A percentile compares a stretch with the other conserved stretches of the same genome.
Evolutionary conservation across 768 basidiomycete genomes (phyloP).

Genomic region (Krasilnikovozyma curviuscula): DNA sequence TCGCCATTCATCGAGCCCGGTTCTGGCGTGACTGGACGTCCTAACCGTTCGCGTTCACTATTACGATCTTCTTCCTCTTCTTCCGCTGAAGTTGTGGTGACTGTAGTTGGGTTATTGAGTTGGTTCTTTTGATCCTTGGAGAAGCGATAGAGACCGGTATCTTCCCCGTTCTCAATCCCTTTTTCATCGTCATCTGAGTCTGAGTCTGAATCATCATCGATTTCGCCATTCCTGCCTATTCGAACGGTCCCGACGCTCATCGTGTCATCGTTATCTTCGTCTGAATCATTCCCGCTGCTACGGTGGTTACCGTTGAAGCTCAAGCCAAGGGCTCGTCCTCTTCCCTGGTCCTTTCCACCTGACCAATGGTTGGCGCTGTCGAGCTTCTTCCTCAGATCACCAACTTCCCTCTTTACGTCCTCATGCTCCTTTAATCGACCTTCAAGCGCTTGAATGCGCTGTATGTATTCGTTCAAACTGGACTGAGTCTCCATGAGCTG

Average conservation of each 20-base stretch:
- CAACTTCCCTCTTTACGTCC: constrained; percentile 55
- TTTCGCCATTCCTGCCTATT: constrained; percentile 43
- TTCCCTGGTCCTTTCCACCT: constrained; percentile 42
- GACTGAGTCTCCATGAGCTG: constrained; percentile 71
- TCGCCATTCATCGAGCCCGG: too few relatives aligned
- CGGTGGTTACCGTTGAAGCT: neutral
- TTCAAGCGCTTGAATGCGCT: constrained; percentile 61
- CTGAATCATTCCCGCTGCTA: neutral
- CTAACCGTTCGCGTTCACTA: too few relatives aligned
- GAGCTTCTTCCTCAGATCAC: constrained; percentile 38
- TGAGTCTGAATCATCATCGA: constrained; percentile 58
- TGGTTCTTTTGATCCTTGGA: too few relatives aligned
- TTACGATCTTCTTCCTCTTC: constrained; percentile 30
- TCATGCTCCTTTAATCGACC: constrained; percentile 66
- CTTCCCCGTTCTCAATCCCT: constrained; percentile 27
- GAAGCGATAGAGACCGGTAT: neutral
- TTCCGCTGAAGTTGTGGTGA: constrained; percentile 15
- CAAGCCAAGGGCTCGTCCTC: constrained; percentile 12
- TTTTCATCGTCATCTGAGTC: constrained; percentile 8
- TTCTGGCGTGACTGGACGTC: too few relatives aligned
- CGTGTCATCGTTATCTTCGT: constrained; percentile 39
- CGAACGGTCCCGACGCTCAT: constrained; percentile 56
- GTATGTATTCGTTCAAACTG: constrained; percentile 54
- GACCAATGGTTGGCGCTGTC: constrained; percentile 15
- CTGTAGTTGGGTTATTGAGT: constrained; percentile 2